Evolutionary conservation across 2,329 filamentous ascomycete species (phyloP).

Genomic region (Nemania sp.): DNA sequence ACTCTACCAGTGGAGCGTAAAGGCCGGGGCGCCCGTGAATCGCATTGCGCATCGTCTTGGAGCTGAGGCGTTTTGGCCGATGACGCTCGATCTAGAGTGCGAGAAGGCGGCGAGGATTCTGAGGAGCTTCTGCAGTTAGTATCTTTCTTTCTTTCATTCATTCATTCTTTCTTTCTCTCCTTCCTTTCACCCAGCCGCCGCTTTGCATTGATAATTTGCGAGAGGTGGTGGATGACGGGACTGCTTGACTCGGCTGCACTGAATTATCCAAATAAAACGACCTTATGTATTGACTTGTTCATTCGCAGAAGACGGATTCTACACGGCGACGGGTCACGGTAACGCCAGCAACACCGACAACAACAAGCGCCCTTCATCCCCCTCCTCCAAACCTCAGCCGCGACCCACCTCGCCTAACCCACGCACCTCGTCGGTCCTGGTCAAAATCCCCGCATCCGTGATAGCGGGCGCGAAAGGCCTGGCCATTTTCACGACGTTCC

Average conservation of each 20-base stretch:
- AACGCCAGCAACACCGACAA: constrained; percentile 22
- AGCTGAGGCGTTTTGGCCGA: constrained; percentile 84
- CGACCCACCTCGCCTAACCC: constrained; percentile 35
- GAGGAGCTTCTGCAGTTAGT: constrained; percentile 80
- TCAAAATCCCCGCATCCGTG: constrained; percentile 62
- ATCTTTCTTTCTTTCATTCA: neutral
- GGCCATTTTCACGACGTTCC: constrained; percentile 74
- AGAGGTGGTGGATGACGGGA: too few species aligned
- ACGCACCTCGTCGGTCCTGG: constrained; percentile 52
- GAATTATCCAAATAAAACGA: neutral
- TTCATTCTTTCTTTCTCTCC: neutral
- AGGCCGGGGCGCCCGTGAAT: constrained; percentile 75
- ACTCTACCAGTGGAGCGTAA: constrained; percentile 33
- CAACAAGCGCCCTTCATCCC: constrained; percentile 14
- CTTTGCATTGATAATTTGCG: neutral
- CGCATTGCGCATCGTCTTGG: constrained; percentile 80
- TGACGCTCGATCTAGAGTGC: constrained; percentile 82
- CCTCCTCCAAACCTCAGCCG: constrained; percentile 32
- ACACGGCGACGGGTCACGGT: constrained; percentile 45
- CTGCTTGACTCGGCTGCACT: too few species aligned
- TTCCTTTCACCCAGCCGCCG: too few species aligned
- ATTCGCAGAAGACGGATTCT: constrained; percentile 56
- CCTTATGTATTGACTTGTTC: constrained; percentile 29
- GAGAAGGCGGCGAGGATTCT: constrained; percentile 89
- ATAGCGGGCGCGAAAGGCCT: constrained; percentile 69